Conservation (phyloP, 2,329 filamentous ascomycete species). For the Pseudovirgaria hyperparasitica region DNA sequence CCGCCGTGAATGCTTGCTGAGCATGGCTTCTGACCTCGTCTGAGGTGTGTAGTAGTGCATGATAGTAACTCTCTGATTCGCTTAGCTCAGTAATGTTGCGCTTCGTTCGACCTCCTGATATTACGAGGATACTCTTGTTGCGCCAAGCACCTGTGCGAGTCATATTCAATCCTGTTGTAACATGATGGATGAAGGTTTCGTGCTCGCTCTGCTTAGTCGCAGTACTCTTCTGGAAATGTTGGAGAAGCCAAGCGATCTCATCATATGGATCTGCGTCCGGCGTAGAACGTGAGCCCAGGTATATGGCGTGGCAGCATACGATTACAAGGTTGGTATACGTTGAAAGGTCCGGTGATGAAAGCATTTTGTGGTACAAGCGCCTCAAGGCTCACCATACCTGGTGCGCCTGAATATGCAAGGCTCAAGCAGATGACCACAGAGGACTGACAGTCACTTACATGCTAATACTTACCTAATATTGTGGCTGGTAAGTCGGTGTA, state of each 20-base stretch:
- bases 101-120: slow-evolving; percentile 52
- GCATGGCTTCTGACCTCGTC: slow-evolving; percentile 6
- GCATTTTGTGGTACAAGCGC: neutral
- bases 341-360: slow-evolving; percentile 10
- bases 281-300: slow-evolving; percentile 41
- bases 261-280: slow-evolving; percentile 17
- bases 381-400: too few relatives aligned
- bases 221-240: slow-evolving; percentile 51
- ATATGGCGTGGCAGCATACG: slow-evolving; percentile 78
- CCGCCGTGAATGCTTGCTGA: slow-evolving; percentile 18
- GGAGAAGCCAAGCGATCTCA: slow-evolving; percentile 50
- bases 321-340: slow-evolving; percentile 47
- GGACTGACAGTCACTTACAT: too few relatives aligned
- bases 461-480: too few relatives aligned
- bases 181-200: slow-evolving; percentile 65
- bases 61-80: slow-evolving; percentile 24
- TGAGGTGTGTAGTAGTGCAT: slow-evolving; percentile 19
- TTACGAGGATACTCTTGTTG: slow-evolving; percentile 43
- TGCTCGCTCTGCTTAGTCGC: slow-evolving; percentile 50
- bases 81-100: slow-evolving; percentile 14
- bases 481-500: too few relatives aligned
- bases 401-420: too few relatives aligned
- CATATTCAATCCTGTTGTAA: slow-evolving; percentile 48
- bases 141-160: slow-evolving; percentile 33
- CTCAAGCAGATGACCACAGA: too few relatives aligned